Base-by-base conservation (phyloP, 345 rosid genomes). In the Boechera stricta region DNA sequence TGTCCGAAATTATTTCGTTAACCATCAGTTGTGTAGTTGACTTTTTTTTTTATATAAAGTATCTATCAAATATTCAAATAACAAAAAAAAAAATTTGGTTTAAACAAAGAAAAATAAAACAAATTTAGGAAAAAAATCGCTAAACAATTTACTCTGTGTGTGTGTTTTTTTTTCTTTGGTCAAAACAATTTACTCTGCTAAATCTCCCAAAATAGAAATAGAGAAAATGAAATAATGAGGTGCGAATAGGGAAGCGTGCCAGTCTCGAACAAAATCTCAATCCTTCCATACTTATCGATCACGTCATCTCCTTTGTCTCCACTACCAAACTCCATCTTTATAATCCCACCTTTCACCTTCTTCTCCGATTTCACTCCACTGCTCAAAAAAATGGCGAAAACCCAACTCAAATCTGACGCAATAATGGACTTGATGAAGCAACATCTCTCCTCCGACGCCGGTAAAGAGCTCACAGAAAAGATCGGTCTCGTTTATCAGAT, bases 401-500 rank as follows among this genome's bases (percentile, higher is more conserved):
- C 83, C 0, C 71, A 82, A 62, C 90, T 90, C 64, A 95, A 95
- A 81, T 92, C 98, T 1, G 91, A 86, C 1, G 80, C 86, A 10
- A 42, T 92, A 70, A 29, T 95, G 75, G 99, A 93, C 39, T 79
- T 84, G 84, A 80, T 93, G 90, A 85, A 90, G 82, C 72, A 65
- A 10, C 93, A 88, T 82, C 85, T 95, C 62, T 58, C 86, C 58
- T 81, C 94, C 54, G 98, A 86, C 29, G 93, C 97, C 32, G 96
- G 98, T 4, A 82, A 81, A 68, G 74, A 82, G 9, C 48, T 95
- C 67, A 80, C 60, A 10, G 76, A 91, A 84, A 95, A 91, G 86
- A 80, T 95, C 49, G 89, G 89, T 53, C 93, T 88, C 53, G 95
- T 96, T 45, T 96, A 91, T 42, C 99, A 95, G 78, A 81, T 95